phyloP scores from a whole-genome alignment of 2,329 filamentous ascomycete species.

The Penicillium freii region DNA sequence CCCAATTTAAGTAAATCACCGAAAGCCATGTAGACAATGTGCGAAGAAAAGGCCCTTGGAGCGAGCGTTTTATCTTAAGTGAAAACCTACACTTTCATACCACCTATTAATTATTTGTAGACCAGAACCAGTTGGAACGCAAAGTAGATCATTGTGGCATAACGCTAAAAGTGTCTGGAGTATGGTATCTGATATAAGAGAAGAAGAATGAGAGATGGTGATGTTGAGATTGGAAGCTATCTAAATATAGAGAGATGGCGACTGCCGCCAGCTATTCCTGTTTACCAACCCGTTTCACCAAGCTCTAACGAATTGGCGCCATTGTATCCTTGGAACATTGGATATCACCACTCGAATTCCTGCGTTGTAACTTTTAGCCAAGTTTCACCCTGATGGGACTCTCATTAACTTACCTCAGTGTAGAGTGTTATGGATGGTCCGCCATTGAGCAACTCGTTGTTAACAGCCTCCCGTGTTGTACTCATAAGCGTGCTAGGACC shows the following conservation, averaged over 20 bases:
- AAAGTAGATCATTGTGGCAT: not conserved
- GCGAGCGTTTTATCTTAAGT: conserved; percentile 11
- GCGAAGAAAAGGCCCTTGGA: not conserved
- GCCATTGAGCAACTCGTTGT: not conserved
- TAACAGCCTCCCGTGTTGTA: not conserved
- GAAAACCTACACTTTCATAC: not conserved
- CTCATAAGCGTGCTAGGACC: not conserved
- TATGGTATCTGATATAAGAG: no score
- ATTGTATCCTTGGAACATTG: not conserved
- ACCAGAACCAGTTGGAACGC: not conserved
- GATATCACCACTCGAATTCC: not conserved
- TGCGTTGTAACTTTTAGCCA: not conserved
- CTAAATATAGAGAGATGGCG: no score
- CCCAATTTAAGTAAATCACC: conserved; percentile 45
- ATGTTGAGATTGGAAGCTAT: no score
- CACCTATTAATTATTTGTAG: no score
- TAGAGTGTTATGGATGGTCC: not conserved
- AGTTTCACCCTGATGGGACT: not conserved
- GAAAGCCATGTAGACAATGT: conserved; percentile 20
- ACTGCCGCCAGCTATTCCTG: no score
- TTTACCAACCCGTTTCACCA: no score
- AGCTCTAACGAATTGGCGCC: not conserved
- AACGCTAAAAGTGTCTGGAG: not conserved
- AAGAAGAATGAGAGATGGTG: no score
- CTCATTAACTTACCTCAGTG: not conserved